phyloP scores from a whole-genome alignment of 441 rosid species.

The Codiaeum variegatum region DNA sequence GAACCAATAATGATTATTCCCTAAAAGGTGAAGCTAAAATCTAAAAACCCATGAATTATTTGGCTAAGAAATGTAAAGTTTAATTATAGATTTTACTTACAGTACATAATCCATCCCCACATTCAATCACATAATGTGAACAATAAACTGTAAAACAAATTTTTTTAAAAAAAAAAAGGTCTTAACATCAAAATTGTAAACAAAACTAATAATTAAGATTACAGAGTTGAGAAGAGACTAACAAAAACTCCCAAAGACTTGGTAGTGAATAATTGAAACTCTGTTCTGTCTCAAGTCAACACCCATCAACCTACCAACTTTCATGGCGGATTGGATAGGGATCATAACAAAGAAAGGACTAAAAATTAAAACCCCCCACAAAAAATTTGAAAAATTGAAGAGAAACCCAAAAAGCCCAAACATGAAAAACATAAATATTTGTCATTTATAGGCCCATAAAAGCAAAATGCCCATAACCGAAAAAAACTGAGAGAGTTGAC shows the following conservation, averaged over 20 bases:
- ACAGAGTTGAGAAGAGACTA: conserved; percentile 12
- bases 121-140: conserved; percentile 16
- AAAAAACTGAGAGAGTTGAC: conserved; percentile 12
- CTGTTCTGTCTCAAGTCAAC: conserved; percentile 56
- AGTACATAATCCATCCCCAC: conserved; percentile 9
- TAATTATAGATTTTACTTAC: conserved; percentile 9
- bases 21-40: conserved; percentile 20
- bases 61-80: conserved; percentile 14
- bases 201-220: neutral
- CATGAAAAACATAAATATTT: neutral
- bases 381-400: conserved; percentile 24
- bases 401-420: conserved; percentile 32
- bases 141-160: neutral
- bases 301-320: conserved; percentile 76
- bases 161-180: neutral
- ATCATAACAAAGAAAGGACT: neutral
- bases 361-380: conserved; percentile 16
- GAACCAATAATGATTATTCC: conserved; percentile 16
- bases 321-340: conserved; percentile 35
- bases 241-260: conserved; percentile 23
- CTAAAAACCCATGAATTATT: conserved; percentile 13
- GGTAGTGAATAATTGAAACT: conserved; percentile 22
- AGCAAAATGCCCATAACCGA: conserved; percentile 26
- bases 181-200: conserved; percentile 20
- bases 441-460: conserved; percentile 26